Percentiles rank a stretch among this genome's conserved stretches.
These are phyloP conservation scores for Cairneyella variabilis DNA, from an alignment of 495 filamentous ascomycete genomes.

Conservation along the genomic window DNA sequence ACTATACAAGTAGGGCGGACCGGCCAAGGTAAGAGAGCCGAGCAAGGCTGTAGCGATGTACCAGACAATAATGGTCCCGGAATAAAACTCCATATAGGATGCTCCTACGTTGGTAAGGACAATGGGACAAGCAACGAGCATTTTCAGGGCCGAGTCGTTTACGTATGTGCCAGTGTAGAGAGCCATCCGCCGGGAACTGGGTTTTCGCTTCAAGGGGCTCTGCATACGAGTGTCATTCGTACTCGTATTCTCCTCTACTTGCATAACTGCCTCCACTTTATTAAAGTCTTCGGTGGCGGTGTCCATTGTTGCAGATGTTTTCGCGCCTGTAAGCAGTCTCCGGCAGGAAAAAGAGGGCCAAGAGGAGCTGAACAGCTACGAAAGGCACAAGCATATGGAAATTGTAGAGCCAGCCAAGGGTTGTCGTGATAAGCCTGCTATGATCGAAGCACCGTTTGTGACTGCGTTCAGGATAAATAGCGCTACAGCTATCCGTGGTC, in stretches of 20 bases:
- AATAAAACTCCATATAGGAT: no score
- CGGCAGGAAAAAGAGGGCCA: conserved; percentile 30
- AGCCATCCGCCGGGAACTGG: no score
- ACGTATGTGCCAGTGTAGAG: no score
- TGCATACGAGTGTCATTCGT: no score
- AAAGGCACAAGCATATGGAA: conserved; percentile 30
- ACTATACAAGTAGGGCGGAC: neutral
- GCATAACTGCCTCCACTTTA: neutral
- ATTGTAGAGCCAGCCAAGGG: conserved; percentile 29
- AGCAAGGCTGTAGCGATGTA: neutral
- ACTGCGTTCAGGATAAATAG: conserved; percentile 26
- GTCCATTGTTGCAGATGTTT: neutral
- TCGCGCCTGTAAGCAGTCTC: conserved; percentile 30
- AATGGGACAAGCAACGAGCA: no score
- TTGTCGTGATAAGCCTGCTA: conserved; percentile 31
- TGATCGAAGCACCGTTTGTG: conserved; percentile 30
- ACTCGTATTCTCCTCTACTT: neutral
- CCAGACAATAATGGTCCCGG: neutral
- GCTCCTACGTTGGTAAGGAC: no score
- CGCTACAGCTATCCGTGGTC: conserved; percentile 27
- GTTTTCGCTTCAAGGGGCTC: no score
- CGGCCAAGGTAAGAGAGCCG: neutral
- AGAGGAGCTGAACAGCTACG: conserved; percentile 24
- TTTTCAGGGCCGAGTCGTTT: no score
- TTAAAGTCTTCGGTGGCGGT: neutral